Base-by-base conservation (phyloP, 1,284 basidiomycete species). In the Grifola frondosa region DNA sequence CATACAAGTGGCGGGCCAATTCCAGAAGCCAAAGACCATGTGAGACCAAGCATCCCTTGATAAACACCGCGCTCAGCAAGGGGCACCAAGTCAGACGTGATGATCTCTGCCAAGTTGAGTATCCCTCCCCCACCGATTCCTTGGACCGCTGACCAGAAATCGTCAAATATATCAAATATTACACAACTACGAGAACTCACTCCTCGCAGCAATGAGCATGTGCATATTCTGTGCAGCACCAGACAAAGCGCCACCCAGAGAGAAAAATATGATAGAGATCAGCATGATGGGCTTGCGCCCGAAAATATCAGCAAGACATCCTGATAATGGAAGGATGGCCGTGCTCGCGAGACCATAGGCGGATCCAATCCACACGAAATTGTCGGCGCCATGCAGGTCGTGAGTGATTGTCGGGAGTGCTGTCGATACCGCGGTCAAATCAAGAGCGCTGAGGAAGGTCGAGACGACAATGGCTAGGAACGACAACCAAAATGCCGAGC, bases 51-150 rank as follows among this genome's bases (percentile, higher is more conserved):
- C n/a, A 53, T 46, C 6, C 51, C 48, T 24, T 51, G 49, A 25
- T 46, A 52, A 21, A 51, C 45, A 15, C 52, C 54, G 15, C 54
- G 39, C 23, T 52, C 43, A 1, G 47, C 34, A 6, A 56, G 36
- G 9, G 48, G 37, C 0, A 66, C 59, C 39, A 78, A 57, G 54
- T 77, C 75, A 11, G 69, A 59, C 1, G 69, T 50, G 34, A 74
- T 62, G 41, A 77, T 75, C 26, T 68, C 62, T 2, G 65, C 58
- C 7, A 75, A 52, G 1, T 61, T 56, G 2, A 70, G 48, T 43
- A 73, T 71, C 4, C 67, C 72, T 1, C 75, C 75, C n/a, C 67
- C 68, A 24, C 75, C 75, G 29, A 75, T 46, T 3, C 75, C 75
- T 50, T 77, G 75, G 12, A 78, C 48, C 5, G 66, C 69, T 64